Percentiles rank a stretch among this genome's conserved stretches.
Conservation (phyloP, 2,329 filamentous ascomycete species). For the Metarhizium brunneum region DNA sequence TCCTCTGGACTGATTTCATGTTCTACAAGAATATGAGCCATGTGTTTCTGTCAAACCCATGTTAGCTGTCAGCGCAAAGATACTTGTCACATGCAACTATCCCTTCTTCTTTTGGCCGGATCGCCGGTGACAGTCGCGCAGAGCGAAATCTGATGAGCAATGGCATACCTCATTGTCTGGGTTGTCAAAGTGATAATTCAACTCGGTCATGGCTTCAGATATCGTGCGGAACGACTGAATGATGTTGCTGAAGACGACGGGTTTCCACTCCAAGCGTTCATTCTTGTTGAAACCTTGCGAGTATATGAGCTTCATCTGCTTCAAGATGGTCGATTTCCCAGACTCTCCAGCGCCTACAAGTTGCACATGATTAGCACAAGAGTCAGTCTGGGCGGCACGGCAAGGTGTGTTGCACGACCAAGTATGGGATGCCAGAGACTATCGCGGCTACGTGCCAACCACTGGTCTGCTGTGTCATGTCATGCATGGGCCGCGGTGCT, state of each 20-base stretch:
- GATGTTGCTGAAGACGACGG: slow-evolving; percentile 92
- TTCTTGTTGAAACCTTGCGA: slow-evolving; percentile 81
- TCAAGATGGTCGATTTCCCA: slow-evolving; percentile 89
- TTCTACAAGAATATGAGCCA: slow-evolving; percentile 67
- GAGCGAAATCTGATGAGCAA: neutral
- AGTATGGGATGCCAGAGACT: neutral
- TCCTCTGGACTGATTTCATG: slow-evolving; percentile 78
- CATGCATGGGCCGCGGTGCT: slow-evolving; percentile 2
- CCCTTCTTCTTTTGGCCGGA: no score
- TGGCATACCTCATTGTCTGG: slow-evolving; percentile 67
- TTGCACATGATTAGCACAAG: slow-evolving; percentile 9
- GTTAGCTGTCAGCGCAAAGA: neutral
- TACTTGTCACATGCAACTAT: neutral
- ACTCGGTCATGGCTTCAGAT: slow-evolving; percentile 81
- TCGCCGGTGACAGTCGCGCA: no score
- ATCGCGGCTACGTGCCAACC: neutral
- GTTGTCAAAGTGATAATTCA: slow-evolving; percentile 69
- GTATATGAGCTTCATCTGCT: slow-evolving; percentile 99
- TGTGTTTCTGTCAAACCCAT: slow-evolving; percentile 52
- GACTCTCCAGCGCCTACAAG: slow-evolving; percentile 78
- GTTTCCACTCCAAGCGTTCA: slow-evolving; percentile 88
- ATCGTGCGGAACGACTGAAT: slow-evolving; percentile 87
- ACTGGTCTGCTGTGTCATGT: no score
- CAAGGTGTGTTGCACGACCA: neutral
- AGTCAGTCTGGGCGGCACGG: neutral